phyloP scores from a whole-genome alignment of 192 early-diverging fungal species.

The Coemansia aciculifera region DNA sequence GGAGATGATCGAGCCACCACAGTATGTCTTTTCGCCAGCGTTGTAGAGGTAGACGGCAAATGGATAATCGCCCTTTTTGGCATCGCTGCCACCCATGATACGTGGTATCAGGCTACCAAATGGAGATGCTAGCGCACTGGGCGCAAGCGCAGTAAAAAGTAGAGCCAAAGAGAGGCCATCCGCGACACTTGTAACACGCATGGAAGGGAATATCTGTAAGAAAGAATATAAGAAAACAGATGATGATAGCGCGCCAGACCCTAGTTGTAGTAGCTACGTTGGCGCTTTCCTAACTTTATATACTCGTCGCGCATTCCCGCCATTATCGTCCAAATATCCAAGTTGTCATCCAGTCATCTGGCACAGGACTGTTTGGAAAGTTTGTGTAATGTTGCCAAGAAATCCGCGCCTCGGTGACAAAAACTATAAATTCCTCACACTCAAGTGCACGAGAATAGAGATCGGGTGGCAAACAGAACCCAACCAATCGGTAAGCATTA shows the following conservation, averaged over 20 bases:
- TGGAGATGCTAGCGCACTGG: neutral
- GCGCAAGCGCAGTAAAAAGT: neutral
- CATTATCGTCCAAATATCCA: neutral
- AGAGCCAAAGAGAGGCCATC: neutral
- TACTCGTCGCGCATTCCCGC: neutral
- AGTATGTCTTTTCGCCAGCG: conserved; percentile 33
- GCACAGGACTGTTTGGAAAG: neutral
- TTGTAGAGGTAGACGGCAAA: conserved; percentile 52
- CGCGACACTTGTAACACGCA: neutral
- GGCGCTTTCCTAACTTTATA: neutral
- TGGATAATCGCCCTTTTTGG: conserved; percentile 37
- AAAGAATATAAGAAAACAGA: neutral
- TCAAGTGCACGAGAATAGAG: neutral
- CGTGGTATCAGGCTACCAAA: conserved; percentile 29
- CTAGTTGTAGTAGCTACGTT: neutral
- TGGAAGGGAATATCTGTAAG: neutral
- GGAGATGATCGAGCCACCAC: conserved; percentile 54
- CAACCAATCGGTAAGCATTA: neutral
- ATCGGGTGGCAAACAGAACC: neutral
- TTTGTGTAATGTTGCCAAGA: conserved; percentile 12
- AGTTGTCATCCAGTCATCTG: neutral
- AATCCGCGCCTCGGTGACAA: neutral
- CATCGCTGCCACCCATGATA: conserved; percentile 51
- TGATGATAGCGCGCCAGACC: neutral
- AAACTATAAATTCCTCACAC: conserved; percentile 3